Evolutionary conservation across 441 rosid species (phyloP).

Genomic region (Gossypium gossypioides): DNA sequence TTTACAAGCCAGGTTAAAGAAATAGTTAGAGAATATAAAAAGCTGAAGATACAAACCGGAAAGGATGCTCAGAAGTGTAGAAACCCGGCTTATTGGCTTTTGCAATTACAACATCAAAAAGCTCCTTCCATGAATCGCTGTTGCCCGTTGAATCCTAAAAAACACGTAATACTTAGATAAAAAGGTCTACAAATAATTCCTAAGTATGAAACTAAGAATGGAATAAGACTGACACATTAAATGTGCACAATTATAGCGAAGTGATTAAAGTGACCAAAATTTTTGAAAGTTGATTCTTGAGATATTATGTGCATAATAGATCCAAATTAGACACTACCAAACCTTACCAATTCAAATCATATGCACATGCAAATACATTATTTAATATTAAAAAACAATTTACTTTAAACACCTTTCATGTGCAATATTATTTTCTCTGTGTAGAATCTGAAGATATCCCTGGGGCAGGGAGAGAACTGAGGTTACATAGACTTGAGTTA

Average conservation of each 20-base stretch:
- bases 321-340: not conserved
- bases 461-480: not conserved
- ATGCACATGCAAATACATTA: not conserved
- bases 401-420: not conserved
- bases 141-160: slow-evolving; percentile 57
- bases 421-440: not conserved
- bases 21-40: slow-evolving; percentile 9
- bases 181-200: not conserved
- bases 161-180: slow-evolving; percentile 18
- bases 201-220: not conserved
- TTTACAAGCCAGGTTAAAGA: not conserved
- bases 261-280: not conserved
- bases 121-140: slow-evolving; percentile 79
- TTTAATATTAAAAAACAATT: not conserved
- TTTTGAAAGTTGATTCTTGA: not conserved
- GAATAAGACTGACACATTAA: not conserved
- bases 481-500: not conserved
- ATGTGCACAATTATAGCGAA: not conserved
- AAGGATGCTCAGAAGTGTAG: slow-evolving; percentile 92
- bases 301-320: not conserved
- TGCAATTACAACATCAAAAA: slow-evolving; percentile 93
- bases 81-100: slow-evolving; percentile 94
- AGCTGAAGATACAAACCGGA: slow-evolving; percentile 53
- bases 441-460: not conserved
- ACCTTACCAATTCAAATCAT: not conserved